A percentile compares a stretch with the other conserved stretches of the same genome.
phyloP scores from a whole-genome alignment of 1,284 basidiomycete genomes.

The Coniferiporia sulphurascens region DNA sequence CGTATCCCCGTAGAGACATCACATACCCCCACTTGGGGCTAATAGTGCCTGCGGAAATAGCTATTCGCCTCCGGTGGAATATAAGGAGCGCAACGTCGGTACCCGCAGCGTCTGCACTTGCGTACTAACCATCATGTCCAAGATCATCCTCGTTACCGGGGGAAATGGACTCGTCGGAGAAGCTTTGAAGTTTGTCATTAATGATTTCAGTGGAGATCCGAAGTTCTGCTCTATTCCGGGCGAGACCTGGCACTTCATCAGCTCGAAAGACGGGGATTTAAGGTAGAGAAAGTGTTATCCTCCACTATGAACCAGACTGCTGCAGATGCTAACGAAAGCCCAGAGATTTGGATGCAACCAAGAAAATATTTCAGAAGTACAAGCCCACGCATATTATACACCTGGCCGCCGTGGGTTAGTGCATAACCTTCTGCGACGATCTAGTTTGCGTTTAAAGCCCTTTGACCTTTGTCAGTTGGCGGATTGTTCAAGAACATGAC shows the following conservation, averaged over 20 bases:
- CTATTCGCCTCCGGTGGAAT: too few relatives aligned
- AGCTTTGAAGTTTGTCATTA: constrained; percentile 74
- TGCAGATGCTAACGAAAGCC: neutral
- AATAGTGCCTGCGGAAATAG: too few relatives aligned
- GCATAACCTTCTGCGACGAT: neutral
- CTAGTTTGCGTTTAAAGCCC: neutral
- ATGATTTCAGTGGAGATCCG: constrained; percentile 59
- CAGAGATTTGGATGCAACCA: constrained; percentile 27
- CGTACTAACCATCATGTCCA: constrained; percentile 4
- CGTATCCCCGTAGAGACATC: too few relatives aligned
- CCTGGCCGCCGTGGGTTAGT: constrained; percentile 76
- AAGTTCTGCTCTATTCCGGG: constrained; percentile 58
- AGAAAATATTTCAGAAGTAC: constrained; percentile 76
- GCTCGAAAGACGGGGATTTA: constrained; percentile 73
- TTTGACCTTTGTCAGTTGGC: constrained; percentile 51
- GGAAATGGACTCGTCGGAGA: constrained; percentile 83
- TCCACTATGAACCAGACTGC: too few relatives aligned
- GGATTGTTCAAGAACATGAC: constrained; percentile 91
- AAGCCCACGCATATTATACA: constrained; percentile 91
- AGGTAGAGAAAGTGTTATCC: constrained; percentile 41
- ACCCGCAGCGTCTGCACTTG: too few relatives aligned
- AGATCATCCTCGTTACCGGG: constrained; percentile 74
- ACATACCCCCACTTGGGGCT: too few relatives aligned
- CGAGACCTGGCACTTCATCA: constrained; percentile 83
- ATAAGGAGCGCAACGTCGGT: too few relatives aligned